Conservation (phyloP, 805 yeast species). For the Suhomyces canberraensis region DNA sequence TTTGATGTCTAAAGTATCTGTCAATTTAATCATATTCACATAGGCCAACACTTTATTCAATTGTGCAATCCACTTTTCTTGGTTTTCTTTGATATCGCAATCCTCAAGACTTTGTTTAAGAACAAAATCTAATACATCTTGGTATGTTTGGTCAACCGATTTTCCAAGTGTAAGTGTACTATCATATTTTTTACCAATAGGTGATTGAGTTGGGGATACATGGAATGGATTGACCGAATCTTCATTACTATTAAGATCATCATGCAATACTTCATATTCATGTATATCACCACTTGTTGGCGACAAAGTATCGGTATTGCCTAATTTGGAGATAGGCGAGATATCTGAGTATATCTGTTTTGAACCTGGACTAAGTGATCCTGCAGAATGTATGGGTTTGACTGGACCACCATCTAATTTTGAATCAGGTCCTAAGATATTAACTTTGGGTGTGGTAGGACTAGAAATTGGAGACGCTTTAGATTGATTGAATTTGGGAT, state of each 20-base stretch:
- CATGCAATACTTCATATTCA: background rate
- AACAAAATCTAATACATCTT: constrained; percentile 48
- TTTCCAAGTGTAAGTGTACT: background rate
- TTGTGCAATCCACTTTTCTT: constrained; percentile 56
- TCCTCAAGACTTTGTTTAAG: constrained; percentile 61
- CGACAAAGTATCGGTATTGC: background rate
- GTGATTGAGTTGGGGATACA: background rate
- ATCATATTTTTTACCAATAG: background rate
- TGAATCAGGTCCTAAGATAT: background rate
- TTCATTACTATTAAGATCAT: background rate
- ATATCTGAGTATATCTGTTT: background rate
- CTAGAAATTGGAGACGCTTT: constrained; percentile 17
- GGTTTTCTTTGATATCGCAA: constrained; percentile 46
- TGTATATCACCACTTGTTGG: background rate
- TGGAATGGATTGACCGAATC: background rate
- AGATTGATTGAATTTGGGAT: constrained; percentile 1
- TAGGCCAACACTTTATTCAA: constrained; percentile 50
- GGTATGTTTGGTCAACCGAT: constrained; percentile 16
- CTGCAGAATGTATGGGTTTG: background rate
- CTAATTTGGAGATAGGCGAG: background rate
- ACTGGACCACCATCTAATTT: background rate
- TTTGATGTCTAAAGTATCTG: constrained; percentile 80
- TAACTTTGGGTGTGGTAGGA: constrained; percentile 19
- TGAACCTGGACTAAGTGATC: background rate
- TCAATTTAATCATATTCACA: constrained; percentile 58